phyloP scores from a whole-genome alignment of 371 early-diverging fungal species.

The Apophysomyces variabilis region DNA sequence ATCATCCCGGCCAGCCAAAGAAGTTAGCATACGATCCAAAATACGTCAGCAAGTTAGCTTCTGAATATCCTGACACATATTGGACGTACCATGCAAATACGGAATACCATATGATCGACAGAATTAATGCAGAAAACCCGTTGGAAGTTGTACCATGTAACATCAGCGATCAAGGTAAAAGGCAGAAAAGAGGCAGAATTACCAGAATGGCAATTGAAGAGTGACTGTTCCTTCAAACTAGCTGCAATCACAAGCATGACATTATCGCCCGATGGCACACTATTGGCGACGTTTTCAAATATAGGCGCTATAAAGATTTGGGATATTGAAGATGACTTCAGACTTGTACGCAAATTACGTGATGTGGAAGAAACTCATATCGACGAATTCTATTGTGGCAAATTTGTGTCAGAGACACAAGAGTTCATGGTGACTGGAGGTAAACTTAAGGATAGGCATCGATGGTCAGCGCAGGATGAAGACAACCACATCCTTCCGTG shows the following conservation, averaged over 20 bases:
- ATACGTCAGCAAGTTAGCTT: conserved; percentile 33
- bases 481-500: conserved; percentile 87
- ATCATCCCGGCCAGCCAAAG: conserved; percentile 11
- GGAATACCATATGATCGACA: conserved; percentile 50
- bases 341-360: conserved; percentile 64
- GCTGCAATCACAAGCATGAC: conserved; percentile 73
- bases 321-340: conserved; percentile 67
- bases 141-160: conserved; percentile 57
- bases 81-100: conserved; percentile 55
- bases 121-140: conserved; percentile 63
- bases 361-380: conserved; percentile 74
- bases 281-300: conserved; percentile 79
- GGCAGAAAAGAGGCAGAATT: background rate
- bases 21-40: conserved; percentile 13
- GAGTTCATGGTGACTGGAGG: conserved; percentile 21
- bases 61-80: conserved; percentile 61
- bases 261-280: conserved; percentile 73
- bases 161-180: conserved; percentile 51
- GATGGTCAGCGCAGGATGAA: conserved; percentile 83
- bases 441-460: conserved; percentile 72
- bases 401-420: conserved; percentile 53
- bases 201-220: background rate
- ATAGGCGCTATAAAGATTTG: conserved; percentile 71
- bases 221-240: background rate
- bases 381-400: conserved; percentile 84